Evolutionary conservation across 257 asterid species (phyloP), one percentile per base, ranked within the genome.

Genomic region (Solanum pinnatisectum): DNA sequence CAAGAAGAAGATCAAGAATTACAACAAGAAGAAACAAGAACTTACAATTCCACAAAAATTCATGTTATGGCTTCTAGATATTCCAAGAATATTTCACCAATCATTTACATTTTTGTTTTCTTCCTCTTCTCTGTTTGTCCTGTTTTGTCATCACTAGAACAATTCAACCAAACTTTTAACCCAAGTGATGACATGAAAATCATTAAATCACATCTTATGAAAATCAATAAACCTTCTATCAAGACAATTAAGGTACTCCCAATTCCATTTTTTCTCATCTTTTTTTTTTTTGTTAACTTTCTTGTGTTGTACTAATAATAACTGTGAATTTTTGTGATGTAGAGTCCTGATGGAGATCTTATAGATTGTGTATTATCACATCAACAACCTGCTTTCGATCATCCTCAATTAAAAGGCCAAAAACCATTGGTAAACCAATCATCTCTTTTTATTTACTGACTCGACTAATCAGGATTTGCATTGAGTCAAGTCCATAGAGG

Each of bases 301-400:
- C 37, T 30, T 86, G 6, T 3, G 0, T 4, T 12, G n/a, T 71
- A 40, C 6, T 73, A 20, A 35, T 35, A 46, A 73, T 82, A 79
- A 83, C 33, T 14, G 10, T 27, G 52, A 44, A 35, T 42, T 65
- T 30, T 72, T 65, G 44, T 67, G 85, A 49, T 77, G 82, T 94
- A 96, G 99, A 95, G 99, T 92, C 98, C 98, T 5, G 98, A 96
- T 83, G 99, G 99, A 74, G 99, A 96, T 89, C 87, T 92, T 84
- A 94, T 96, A 78, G 99, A 95, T 87, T 96, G 99, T 87, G 98
- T 96, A 18, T 86, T 90, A 49, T 88, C 96, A 72, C 96, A 95
- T 88, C 90, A 94, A 49, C 99, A 96, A 68, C 98, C 98, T 86
- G 98, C 99, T 86, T 96, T 96, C 67, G 99, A 96, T 87, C 98